These are phyloP conservation scores for Exsudoporus floridanus DNA, from an alignment of 1,284 basidiomycete species.

Conservation along the genomic window DNA sequence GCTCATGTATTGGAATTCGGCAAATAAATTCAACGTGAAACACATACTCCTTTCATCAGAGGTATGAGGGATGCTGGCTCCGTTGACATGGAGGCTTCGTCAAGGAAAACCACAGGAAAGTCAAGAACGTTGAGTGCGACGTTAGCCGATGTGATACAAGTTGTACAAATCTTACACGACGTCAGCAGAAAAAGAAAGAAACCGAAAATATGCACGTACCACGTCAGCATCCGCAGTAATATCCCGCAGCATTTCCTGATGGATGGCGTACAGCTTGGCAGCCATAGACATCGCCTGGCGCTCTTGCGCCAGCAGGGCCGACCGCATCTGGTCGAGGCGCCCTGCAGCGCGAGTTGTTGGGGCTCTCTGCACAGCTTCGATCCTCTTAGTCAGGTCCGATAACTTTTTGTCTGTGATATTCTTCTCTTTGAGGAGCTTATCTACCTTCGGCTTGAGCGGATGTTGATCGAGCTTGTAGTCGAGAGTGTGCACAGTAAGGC, in stretches of 20 bases:
- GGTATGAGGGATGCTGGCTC: slow-evolving; percentile 87
- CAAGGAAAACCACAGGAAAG: slow-evolving; percentile 91
- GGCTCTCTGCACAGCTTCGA: slow-evolving; percentile 24
- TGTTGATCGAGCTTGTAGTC: slow-evolving; percentile 69
- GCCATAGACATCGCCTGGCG: slow-evolving; percentile 38
- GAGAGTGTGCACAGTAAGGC: slow-evolving; percentile 61
- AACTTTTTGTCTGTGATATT: slow-evolving; percentile 32
- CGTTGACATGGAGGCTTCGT: slow-evolving; percentile 95
- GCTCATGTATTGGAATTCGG: slow-evolving; percentile 20
- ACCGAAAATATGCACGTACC: slow-evolving; percentile 44
- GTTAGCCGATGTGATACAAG: slow-evolving; percentile 74
- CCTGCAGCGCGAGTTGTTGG: slow-evolving; percentile 21
- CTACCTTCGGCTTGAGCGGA: slow-evolving; percentile 48
- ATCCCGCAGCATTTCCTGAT: slow-evolving; percentile 58
- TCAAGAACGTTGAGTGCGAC: slow-evolving; percentile 64
- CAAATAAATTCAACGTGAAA: slow-evolving; percentile 9
- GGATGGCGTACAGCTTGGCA: slow-evolving; percentile 46
- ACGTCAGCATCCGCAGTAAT: slow-evolving; percentile 71
- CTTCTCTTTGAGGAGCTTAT: slow-evolving; percentile 39
- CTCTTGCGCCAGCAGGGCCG: slow-evolving; percentile 38
- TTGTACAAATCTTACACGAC: slow-evolving; percentile 70
- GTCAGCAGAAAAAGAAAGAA: slow-evolving; percentile 7
- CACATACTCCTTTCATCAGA: slow-evolving; percentile 82
- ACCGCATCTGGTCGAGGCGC: slow-evolving; percentile 43
- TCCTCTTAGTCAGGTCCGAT: slow-evolving; percentile 27